Conservation (phyloP, 768 basidiomycete species). For the Boletus rubroflammeus region DNA sequence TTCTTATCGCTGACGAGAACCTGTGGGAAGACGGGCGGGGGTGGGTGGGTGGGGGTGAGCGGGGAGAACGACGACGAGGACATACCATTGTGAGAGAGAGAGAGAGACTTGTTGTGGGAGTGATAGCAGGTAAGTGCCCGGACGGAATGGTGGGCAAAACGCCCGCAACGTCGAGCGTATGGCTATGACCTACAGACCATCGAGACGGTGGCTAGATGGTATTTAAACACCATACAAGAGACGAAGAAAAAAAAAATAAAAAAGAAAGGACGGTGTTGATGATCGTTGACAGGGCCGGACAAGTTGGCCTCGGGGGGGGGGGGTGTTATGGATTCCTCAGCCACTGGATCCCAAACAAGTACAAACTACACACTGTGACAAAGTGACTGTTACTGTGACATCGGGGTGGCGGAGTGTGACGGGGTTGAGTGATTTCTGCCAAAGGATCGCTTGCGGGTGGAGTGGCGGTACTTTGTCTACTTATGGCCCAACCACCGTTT, state of each 20-base stretch:
- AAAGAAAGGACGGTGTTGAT: conserved; percentile 46
- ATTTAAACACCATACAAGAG: conserved; percentile 46
- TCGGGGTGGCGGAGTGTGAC: conserved; percentile 9
- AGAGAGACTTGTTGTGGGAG: conserved; percentile 7
- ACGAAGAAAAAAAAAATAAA: conserved; percentile 22
- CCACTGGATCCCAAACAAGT: conserved; percentile 25
- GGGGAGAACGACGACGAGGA: conserved; percentile 3
- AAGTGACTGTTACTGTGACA: conserved; percentile 13
- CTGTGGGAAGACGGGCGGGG: conserved; percentile 32
- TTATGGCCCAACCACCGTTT: too few relatives aligned
- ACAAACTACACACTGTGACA: conserved; percentile 12
- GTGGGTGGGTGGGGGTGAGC: conserved; percentile 1
- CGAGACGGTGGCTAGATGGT: conserved; percentile 28
- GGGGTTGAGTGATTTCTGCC: conserved; percentile 32
- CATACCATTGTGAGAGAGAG: conserved; percentile 42
- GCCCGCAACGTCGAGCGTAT: conserved; percentile 56
- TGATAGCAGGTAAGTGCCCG: conserved; percentile 15
- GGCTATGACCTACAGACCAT: conserved; percentile 41
- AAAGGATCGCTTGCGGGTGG: conserved; percentile 17
- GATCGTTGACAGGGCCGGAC: conserved; percentile 43
- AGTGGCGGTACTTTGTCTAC: conserved; percentile 9
- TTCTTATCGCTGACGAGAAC: conserved; percentile 72
- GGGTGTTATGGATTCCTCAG: conserved; percentile 17
- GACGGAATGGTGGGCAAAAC: conserved; percentile 36
- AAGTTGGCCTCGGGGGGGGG: conserved; percentile 1